Conservation (phyloP, 306 rosid genomes). For the Spatholobus suberectus region DNA sequence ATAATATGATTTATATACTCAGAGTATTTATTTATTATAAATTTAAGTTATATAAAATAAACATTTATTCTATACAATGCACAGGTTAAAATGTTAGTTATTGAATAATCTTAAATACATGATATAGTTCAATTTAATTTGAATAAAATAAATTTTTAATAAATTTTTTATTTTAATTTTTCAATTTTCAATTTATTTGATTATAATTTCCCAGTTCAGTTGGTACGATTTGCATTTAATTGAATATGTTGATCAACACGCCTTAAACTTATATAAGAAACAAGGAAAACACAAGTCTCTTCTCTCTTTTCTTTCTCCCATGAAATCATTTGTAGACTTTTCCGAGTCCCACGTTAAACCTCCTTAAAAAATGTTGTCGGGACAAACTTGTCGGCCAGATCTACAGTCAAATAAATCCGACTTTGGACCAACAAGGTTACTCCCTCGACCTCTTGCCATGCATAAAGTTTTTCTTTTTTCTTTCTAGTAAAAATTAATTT, state of each 20-base stretch:
- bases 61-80: no score
- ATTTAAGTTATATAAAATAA: no score
- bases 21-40: no score
- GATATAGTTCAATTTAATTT: no score
- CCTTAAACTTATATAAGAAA: neutral
- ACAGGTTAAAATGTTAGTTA: no score
- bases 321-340: neutral
- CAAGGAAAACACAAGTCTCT: neutral
- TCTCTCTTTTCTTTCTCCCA: neutral
- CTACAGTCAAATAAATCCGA: neutral
- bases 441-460: neutral
- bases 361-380: constrained; percentile 2
- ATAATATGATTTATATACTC: no score
- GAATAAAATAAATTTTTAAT: no score
- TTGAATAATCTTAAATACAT: no score
- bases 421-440: neutral
- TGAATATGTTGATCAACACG: neutral
- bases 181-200: neutral
- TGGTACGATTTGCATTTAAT: neutral
- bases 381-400: neutral
- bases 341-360: neutral
- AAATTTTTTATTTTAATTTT: no score
- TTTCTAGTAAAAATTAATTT: neutral
- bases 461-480: neutral
- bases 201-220: neutral